These are phyloP conservation scores for Arabis alpina DNA, from an alignment of 345 rosid genomes.

Conservation along the genomic window DNA sequence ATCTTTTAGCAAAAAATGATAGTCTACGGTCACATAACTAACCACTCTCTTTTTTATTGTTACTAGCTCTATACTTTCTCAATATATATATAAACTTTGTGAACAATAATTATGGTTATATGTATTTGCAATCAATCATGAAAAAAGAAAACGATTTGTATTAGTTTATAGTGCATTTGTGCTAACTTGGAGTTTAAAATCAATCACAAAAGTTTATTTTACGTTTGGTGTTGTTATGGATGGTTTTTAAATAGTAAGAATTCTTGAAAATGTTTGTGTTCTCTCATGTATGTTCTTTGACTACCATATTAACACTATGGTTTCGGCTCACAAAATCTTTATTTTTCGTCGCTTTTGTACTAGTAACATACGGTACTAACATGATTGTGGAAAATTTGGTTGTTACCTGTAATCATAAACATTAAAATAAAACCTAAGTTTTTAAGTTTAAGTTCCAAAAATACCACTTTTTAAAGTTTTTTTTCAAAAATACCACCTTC, in stretches of 20 bases:
- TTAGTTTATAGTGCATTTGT: too few species aligned
- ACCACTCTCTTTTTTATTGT: not conserved
- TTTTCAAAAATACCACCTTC: too few species aligned
- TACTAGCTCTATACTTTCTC: not conserved
- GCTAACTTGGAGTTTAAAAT: not conserved
- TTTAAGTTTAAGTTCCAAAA: too few species aligned
- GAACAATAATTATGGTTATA: not conserved
- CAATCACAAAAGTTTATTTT: not conserved
- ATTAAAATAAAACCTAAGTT: too few species aligned
- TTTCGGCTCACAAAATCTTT: not conserved
- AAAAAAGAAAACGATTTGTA: too few species aligned
- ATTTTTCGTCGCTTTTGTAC: not conserved
- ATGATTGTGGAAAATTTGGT: not conserved
- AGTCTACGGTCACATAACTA: constrained; percentile 12
- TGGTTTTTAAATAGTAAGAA: too few species aligned
- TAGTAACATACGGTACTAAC: not conserved
- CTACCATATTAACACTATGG: too few species aligned
- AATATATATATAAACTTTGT: not conserved
- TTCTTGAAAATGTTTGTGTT: too few species aligned
- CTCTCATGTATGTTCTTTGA: too few species aligned
- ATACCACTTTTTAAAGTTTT: too few species aligned
- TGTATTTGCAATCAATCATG: not conserved
- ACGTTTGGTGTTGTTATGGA: too few species aligned
- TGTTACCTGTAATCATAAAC: too few species aligned
- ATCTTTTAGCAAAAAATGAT: constrained; percentile 12